These are phyloP conservation scores for Sporothrix schenckii DNA, from an alignment of 2,329 filamentous ascomycete genomes.

Conservation along the genomic window DNA sequence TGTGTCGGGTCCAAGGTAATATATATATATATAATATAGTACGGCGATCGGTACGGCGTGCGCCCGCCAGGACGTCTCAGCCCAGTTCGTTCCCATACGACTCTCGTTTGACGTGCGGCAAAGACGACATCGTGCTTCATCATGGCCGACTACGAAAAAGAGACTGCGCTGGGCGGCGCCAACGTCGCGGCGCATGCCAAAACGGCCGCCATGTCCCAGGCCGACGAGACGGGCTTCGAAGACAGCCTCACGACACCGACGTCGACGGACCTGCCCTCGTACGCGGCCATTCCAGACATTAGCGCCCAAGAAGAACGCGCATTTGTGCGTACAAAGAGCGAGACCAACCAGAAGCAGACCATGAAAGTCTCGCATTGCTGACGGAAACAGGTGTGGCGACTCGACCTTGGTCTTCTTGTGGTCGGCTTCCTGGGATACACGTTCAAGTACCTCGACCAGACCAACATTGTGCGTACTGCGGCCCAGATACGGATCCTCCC, in stretches of 20 bases:
- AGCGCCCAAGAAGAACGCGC: slow-evolving; percentile 1
- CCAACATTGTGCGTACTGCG: slow-evolving; percentile 40
- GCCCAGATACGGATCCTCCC: neutral
- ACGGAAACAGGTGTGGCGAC: slow-evolving; percentile 27
- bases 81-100: neutral
- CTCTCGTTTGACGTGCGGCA: neutral
- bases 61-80: no score
- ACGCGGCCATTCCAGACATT: neutral
- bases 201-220: neutral
- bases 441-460: slow-evolving; percentile 49
- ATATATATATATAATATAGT: neutral
- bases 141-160: slow-evolving; percentile 11
- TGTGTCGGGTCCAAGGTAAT: neutral
- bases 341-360: neutral
- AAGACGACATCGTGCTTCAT: neutral
- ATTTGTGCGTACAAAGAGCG: neutral
- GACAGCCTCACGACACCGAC: neutral
- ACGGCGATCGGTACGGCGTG: neutral
- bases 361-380: neutral
- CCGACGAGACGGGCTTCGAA: neutral
- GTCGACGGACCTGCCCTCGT: neutral
- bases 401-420: slow-evolving; percentile 39
- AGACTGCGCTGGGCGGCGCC: neutral
- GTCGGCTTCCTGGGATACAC: slow-evolving; percentile 49
- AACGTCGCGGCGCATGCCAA: neutral